These are phyloP conservation scores for Umbilicus rupestris DNA, from an alignment of 164 flowering plant genomes.

Conservation along the genomic window DNA sequence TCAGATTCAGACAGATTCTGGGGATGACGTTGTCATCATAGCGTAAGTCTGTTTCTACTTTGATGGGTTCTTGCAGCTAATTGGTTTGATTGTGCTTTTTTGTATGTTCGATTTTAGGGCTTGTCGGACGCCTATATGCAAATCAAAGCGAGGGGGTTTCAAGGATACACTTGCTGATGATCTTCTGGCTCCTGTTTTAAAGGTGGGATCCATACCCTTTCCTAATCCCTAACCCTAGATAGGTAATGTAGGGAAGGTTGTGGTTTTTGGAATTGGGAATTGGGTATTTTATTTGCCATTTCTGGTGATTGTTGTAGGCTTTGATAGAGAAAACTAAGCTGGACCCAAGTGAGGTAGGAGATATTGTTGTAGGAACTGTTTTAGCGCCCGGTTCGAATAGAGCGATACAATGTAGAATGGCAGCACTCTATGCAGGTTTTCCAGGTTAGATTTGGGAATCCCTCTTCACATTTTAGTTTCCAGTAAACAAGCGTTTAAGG, in stretches of 20 bases:
- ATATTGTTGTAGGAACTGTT: conserved; percentile 90
- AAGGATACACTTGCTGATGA: conserved; percentile 87
- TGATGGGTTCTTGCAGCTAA: background rate
- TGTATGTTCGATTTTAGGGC: conserved; percentile 32
- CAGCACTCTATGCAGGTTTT: conserved; percentile 97
- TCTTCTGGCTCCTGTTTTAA: conserved; percentile 75
- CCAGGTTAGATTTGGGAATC: conserved; percentile 42
- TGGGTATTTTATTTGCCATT: background rate
- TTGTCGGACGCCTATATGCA: conserved; percentile 67
- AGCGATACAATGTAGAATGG: conserved; percentile 97
- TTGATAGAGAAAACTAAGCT: conserved; percentile 78
- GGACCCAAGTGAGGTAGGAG: conserved; percentile 87
- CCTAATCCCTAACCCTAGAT: background rate
- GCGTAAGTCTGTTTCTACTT: conserved; percentile 51
- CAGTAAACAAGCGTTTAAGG: no score
- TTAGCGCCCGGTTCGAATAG: conserved; percentile 86
- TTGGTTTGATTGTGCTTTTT: background rate
- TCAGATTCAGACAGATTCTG: conserved; percentile 32
- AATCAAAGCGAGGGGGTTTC: conserved; percentile 84
- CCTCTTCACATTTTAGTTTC: no score
- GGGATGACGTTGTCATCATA: conserved; percentile 20
- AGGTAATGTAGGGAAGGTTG: no score
- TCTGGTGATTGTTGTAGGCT: conserved; percentile 39
- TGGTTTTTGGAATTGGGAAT: background rate
- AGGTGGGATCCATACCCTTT: conserved; percentile 24